Evolutionary conservation across 1,139 yeast species (phyloP).

Genomic region (Suhomyces kunorum): DNA sequence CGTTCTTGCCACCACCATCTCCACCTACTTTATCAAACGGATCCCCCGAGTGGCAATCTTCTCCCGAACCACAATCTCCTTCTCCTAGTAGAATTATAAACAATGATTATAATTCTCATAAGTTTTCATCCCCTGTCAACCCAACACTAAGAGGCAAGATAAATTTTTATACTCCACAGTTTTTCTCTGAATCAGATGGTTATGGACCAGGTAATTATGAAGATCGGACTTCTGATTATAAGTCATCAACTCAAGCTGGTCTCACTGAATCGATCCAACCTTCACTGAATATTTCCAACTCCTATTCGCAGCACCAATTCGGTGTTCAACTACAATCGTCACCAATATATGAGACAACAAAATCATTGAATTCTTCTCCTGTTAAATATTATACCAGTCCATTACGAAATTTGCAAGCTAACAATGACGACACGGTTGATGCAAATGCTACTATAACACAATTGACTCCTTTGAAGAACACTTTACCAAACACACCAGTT

Average conservation of each 20-base stretch:
- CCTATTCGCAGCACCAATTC: slow-evolving; percentile 7
- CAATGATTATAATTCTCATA: slow-evolving; percentile 11
- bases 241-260: slow-evolving; percentile 5
- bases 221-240: slow-evolving; percentile 13
- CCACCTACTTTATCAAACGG: slow-evolving; percentile 44
- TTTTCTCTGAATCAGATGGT: slow-evolving; percentile 33
- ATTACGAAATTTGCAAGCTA: slow-evolving; percentile 23
- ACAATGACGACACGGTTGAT: slow-evolving; percentile 39
- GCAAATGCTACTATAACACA: slow-evolving; percentile 45
- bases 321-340: slow-evolving; percentile 26
- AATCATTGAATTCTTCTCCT: slow-evolving; percentile 35
- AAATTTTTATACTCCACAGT: slow-evolving; percentile 43
- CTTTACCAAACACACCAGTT: slow-evolving; percentile 39
- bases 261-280: slow-evolving; percentile 1
- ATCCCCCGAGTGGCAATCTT: slow-evolving; percentile 41
- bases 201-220: slow-evolving; percentile 6
- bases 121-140: slow-evolving; percentile 33
- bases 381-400: slow-evolving; percentile 33
- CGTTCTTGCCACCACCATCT: slow-evolving; percentile 44
- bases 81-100: slow-evolving; percentile 21
- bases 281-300: slow-evolving; percentile 9
- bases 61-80: slow-evolving; percentile 47
- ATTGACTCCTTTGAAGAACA: slow-evolving; percentile 42
- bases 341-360: slow-evolving; percentile 25
- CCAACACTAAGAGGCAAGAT: slow-evolving; percentile 23